Evolutionary conservation across 441 rosid genomes (phyloP).

Genomic region (Arabidopsis lyrata): DNA sequence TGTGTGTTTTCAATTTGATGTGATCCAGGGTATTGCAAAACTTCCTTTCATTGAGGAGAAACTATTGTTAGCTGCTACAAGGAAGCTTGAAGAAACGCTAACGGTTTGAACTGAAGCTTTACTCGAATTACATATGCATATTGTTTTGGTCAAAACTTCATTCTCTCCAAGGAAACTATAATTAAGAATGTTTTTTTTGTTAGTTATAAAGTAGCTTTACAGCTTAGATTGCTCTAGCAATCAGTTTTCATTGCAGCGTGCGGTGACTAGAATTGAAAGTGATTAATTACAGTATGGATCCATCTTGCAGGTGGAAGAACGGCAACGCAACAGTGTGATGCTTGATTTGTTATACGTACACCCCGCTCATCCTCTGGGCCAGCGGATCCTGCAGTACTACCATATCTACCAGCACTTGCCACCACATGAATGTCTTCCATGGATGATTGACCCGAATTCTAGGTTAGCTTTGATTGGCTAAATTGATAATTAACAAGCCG

Average conservation of each 20-base stretch:
- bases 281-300: conserved; percentile 14
- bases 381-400: conserved; percentile 53
- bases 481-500: not conserved
- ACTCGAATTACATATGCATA: conserved; percentile 33
- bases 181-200: not conserved
- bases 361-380: conserved; percentile 67
- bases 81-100: conserved; percentile 79
- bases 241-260: conserved; percentile 15
- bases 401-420: conserved; percentile 43
- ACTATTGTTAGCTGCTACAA: conserved; percentile 77
- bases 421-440: conserved; percentile 51
- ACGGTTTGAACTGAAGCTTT: conserved; percentile 65
- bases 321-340: conserved; percentile 77
- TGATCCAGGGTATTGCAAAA: conserved; percentile 85
- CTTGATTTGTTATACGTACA: conserved; percentile 82
- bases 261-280: conserved; percentile 13
- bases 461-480: conserved; percentile 59
- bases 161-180: conserved; percentile 8
- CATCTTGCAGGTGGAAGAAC: conserved; percentile 77
- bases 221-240: conserved; percentile 10
- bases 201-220: conserved; percentile 22
- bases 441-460: conserved; percentile 58
- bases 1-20: conserved; percentile 38
- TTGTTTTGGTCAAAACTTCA: conserved; percentile 34
- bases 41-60: conserved; percentile 94